phyloP scores from a whole-genome alignment of 2,329 filamentous ascomycete species.

The Alternaria panax region DNA sequence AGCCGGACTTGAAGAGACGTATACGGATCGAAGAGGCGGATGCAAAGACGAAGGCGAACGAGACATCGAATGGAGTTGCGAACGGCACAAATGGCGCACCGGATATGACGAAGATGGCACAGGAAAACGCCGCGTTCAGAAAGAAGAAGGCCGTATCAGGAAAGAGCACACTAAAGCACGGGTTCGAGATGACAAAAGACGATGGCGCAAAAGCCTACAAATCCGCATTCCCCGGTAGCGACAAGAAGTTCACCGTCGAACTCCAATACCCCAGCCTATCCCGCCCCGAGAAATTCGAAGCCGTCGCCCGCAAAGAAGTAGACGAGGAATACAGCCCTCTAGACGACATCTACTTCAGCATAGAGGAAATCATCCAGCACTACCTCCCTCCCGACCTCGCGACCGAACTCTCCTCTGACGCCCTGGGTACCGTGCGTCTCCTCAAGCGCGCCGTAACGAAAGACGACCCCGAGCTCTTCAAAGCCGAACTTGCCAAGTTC shows the following conservation, averaged over 20 bases:
- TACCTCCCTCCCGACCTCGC: conserved; percentile 78
- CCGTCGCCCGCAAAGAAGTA: conserved; percentile 33
- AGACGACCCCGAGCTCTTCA: conserved; percentile 73
- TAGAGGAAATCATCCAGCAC: conserved; percentile 69
- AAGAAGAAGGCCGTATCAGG: conserved; percentile 22
- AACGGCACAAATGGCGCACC: conserved; percentile 1
- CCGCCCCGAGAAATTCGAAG: conserved; percentile 65
- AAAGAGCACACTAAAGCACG: conserved; percentile 48
- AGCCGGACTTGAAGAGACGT: conserved; percentile 46
- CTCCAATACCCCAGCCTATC: conserved; percentile 85
- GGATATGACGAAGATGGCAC: conserved; percentile 8
- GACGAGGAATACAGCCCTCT: conserved; percentile 63
- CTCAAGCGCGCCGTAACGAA: conserved; percentile 77
- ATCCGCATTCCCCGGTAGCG: conserved; percentile 57
- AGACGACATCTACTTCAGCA: conserved; percentile 72
- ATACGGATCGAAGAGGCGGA: conserved; percentile 38
- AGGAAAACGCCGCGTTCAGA: conserved; percentile 14
- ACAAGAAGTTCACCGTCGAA: conserved; percentile 62
- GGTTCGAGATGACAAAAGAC: conserved; percentile 52
- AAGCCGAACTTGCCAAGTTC: conserved; percentile 75
- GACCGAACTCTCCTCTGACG: conserved; percentile 72
- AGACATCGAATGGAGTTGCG: conserved; percentile 7
- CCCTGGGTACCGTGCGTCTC: conserved; percentile 76
- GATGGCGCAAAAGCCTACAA: conserved; percentile 57
- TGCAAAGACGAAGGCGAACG: conserved; percentile 5